Conservation (phyloP, 2,329 filamentous ascomycete genomes). For the Ophiostoma ips region DNA sequence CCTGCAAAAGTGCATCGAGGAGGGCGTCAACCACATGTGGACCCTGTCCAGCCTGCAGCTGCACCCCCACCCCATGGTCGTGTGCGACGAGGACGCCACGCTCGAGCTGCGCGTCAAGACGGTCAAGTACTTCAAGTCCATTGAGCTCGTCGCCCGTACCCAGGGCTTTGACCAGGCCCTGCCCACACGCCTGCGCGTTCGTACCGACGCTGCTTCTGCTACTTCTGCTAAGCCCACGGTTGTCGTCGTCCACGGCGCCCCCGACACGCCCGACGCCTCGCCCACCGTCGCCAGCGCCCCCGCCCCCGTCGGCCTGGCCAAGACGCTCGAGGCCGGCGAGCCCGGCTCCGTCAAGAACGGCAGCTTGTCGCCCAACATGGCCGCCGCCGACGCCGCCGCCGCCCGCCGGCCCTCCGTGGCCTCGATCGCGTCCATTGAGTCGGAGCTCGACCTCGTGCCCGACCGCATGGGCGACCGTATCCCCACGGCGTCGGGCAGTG, state of each 20-base stretch:
- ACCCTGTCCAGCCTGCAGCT: constrained; percentile 60
- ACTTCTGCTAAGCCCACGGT: constrained; percentile 9
- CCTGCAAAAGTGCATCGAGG: constrained; percentile 59
- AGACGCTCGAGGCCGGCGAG: neutral
- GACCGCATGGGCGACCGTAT: constrained; percentile 48
- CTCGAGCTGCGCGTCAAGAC: constrained; percentile 52
- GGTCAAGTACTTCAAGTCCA: constrained; percentile 49
- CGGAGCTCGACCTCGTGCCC: constrained; percentile 42
- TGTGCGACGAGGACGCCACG: constrained; percentile 60
- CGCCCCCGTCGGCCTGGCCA: neutral
- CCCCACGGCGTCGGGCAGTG: constrained; percentile 22
- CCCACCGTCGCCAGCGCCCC: constrained; percentile 31
- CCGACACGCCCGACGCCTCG: constrained; percentile 19
- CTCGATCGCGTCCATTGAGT: constrained; percentile 11
- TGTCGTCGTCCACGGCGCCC: constrained; percentile 25
- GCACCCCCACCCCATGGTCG: constrained; percentile 58
- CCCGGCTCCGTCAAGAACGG: constrained; percentile 1
- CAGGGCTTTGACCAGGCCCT: constrained; percentile 33
- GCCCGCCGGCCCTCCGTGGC: neutral
- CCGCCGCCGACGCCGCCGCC: neutral
- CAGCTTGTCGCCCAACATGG: neutral
- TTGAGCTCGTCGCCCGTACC: constrained; percentile 38
- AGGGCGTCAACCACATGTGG: constrained; percentile 69
- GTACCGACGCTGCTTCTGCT: constrained; percentile 20
- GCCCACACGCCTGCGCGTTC: constrained; percentile 38